Base-by-base conservation (phyloP, 192 early-diverging fungal genomes). In the Backusella luteola region DNA sequence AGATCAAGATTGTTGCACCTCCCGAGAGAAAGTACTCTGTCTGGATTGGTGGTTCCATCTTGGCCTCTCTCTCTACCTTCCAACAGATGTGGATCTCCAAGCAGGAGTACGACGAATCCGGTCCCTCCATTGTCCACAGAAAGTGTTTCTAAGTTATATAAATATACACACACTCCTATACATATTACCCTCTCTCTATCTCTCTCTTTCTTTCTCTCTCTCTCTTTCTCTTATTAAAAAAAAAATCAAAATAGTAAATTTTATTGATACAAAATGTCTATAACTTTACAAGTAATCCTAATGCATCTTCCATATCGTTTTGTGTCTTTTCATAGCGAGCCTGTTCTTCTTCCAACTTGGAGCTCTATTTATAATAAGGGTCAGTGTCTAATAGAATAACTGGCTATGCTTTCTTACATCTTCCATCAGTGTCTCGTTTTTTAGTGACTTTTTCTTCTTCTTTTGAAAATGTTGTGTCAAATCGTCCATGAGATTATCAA, bases 21-120 rank as follows among this genome's bases (percentile, higher is more conserved):
- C 96, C 97, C 67, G 97, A 99, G 87, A 91, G 97, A 85, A 99
- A 97, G 89, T 98, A 97, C 94, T 98, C 97, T 74, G 97, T 95
- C 88, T 99, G 97, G 96, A 97, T 99, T 82, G 97, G 97, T 89
- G 97, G 97, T 69, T 97, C 96, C 75, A 97, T 99, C 73, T 87
- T 99, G 42, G 96, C 97, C 69, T 97, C 97, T 39, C 93, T 97
- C 73, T 96, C 96, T 59, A 97, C 96, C 82, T 99, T 99, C 96
- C 96, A 98, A 86, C 93, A 96, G 85, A 95, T 97, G 96, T 99
- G 96, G 96, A 94, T 97, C 86, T 95, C 95, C 69, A 97, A 96
- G 92, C 93, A 94, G 89, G 77, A 78, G 46, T 78, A 78, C 46
- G 77, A 78, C 49, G 77, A 78, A 56, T 67, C 59, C 73, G 77